A percentile compares a stretch with the other conserved stretches of the same genome.
Conservation (phyloP, 495 filamentous ascomycete species). For the Aspergillus panamensis region DNA sequence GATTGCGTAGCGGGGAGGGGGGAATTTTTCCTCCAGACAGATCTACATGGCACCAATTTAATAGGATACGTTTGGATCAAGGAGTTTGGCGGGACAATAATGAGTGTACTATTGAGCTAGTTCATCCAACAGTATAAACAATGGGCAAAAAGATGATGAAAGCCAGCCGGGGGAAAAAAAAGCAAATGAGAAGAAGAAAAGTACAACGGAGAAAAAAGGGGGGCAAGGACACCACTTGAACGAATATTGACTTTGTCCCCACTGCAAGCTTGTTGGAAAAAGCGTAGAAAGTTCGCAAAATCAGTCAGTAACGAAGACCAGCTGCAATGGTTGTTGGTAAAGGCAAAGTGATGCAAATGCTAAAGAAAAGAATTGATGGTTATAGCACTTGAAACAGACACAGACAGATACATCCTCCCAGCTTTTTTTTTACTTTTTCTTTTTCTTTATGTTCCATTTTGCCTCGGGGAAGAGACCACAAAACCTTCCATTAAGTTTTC, state of each 20-base stretch:
- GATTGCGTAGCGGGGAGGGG: background rate
- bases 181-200: background rate
- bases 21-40: background rate
- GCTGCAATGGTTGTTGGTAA: background rate
- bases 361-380: background rate
- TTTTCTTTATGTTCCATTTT: too few relatives aligned
- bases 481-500: background rate
- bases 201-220: background rate
- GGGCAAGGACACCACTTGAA: background rate
- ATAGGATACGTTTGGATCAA: background rate
- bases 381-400: background rate
- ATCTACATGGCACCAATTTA: background rate
- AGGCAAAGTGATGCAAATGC: background rate
- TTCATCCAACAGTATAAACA: background rate
- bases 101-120: background rate
- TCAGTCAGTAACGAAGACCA: background rate
- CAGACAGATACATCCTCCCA: too few relatives aligned
- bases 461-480: background rate
- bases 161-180: too few relatives aligned
- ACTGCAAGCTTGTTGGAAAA: background rate
- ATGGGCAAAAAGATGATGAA: background rate
- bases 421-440: too few relatives aligned
- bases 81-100: background rate
- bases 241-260: slow-evolving; percentile 2
- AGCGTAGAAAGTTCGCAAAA: background rate